Percentiles rank a stretch among this genome's conserved stretches.
Evolutionary conservation across 352 stramenopile species (phyloP).

Genomic region (Blastocystis sp.): DNA sequence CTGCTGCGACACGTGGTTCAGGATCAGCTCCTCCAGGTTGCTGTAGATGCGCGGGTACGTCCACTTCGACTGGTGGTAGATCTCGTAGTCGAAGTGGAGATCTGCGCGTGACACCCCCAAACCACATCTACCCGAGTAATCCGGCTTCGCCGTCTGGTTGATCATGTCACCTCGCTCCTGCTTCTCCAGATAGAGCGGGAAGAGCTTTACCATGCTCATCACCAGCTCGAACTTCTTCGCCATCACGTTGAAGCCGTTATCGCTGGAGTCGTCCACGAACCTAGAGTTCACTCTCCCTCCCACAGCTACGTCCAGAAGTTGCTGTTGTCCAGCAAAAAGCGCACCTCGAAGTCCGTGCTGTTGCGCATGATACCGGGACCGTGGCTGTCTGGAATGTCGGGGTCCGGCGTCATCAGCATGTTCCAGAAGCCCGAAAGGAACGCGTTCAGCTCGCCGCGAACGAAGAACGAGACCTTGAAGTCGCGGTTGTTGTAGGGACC

Average conservation of each 20-base stretch:
- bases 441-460: background rate
- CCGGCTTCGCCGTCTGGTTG: background rate
- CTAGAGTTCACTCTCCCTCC: background rate
- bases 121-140: conserved; percentile 12
- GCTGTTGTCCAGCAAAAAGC: background rate
- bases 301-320: conserved; percentile 3
- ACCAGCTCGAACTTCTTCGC: background rate
- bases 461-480: conserved; percentile 27
- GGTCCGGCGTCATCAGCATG: background rate
- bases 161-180: background rate
- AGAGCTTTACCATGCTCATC: conserved; percentile 42
- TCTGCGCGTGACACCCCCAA: background rate
- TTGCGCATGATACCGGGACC: background rate
- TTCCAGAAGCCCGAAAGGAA: conserved; percentile 38
- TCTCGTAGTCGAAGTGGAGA: background rate
- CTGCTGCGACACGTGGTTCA: background rate
- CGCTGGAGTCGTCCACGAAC: conserved; percentile 44
- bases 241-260: conserved; percentile 29
- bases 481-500: background rate
- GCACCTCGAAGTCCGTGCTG: conserved; percentile 23
- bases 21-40: background rate
- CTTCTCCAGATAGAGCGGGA: conserved; percentile 25
- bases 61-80: conserved; percentile 5
- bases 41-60: conserved; percentile 16
- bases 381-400: background rate